Percentiles rank a stretch among this genome's conserved stretches.
phyloP scores from a whole-genome alignment of 2,329 filamentous ascomycete species.

The Plenodomus tracheiphilus region DNA sequence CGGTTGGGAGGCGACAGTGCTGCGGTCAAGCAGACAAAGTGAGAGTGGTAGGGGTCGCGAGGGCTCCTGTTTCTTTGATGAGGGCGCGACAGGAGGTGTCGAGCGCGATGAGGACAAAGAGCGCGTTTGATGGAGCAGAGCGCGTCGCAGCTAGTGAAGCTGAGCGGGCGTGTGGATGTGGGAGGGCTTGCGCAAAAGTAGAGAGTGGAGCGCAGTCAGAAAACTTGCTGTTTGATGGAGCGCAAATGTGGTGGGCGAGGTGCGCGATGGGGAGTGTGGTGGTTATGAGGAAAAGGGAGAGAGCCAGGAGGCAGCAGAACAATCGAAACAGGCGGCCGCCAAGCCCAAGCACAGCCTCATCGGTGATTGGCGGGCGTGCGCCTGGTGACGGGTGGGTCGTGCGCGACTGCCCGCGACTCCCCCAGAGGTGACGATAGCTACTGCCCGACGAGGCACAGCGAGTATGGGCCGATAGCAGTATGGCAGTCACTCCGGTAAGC shows the following conservation, averaged over 20 bases:
- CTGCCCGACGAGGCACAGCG: conserved; percentile 17
- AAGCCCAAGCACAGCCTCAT: conserved; percentile 10
- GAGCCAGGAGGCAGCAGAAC: conserved; percentile 12
- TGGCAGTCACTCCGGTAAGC: conserved; percentile 49
- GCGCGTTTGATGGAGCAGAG: conserved; percentile 20
- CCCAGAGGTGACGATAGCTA: conserved; percentile 25
- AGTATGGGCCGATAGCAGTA: conserved; percentile 38
- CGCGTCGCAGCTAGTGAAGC: conserved; percentile 11
- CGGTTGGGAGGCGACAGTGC: conserved; percentile 13
- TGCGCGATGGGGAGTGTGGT: conserved; percentile 9
- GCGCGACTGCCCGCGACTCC: conserved; percentile 23
- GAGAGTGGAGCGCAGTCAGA: conserved; percentile 12
- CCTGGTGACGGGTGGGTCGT: not conserved
- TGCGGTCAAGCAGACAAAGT: conserved; percentile 13
- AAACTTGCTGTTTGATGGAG: conserved; percentile 13
- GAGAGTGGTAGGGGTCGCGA: conserved; percentile 10
- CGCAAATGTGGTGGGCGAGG: conserved; percentile 8
- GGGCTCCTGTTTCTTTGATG: conserved; percentile 11
- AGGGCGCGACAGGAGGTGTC: conserved; percentile 9
- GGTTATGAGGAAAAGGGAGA: conserved; percentile 15
- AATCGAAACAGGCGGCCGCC: conserved; percentile 13
- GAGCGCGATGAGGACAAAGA: conserved; percentile 12
- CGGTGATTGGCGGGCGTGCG: conserved; percentile 10
- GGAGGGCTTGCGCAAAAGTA: conserved; percentile 18
- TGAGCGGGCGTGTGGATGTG: conserved; percentile 1